These are phyloP conservation scores for Castanospermum australe DNA, from an alignment of 306 rosid species.

Conservation along the genomic window DNA sequence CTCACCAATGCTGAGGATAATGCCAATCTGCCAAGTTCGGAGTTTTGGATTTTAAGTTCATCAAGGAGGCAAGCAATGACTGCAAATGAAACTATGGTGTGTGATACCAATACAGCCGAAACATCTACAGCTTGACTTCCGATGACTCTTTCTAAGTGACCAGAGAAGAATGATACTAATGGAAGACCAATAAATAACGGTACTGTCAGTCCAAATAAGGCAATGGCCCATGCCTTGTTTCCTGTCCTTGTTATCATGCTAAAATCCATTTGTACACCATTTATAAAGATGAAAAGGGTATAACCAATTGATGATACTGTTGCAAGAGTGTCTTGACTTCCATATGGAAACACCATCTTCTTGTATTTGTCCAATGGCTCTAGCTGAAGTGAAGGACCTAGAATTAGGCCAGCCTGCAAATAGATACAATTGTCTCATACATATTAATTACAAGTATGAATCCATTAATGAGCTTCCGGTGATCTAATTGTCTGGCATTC, in stretches of 20 bases:
- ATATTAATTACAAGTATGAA: neutral
- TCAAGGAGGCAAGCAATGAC: conserved; percentile 32
- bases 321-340: conserved; percentile 42
- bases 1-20: conserved; percentile 50
- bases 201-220: neutral
- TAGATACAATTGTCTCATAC: neutral
- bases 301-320: conserved; percentile 40
- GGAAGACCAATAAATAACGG: neutral
- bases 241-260: conserved; percentile 48
- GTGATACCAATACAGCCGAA: neutral
- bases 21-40: conserved; percentile 48
- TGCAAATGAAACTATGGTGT: conserved; percentile 33
- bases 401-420: conserved; percentile 48
- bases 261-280: conserved; percentile 61
- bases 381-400: conserved; percentile 26
- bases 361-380: neutral
- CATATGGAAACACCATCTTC: conserved; percentile 25
- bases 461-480: too few relatives aligned
- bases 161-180: neutral
- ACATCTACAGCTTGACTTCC: neutral
- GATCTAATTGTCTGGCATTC: too few relatives aligned
- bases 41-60: conserved; percentile 46
- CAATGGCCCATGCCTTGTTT: conserved; percentile 37
- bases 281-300: conserved; percentile 37
- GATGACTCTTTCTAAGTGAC: neutral